Conservation (phyloP, 2,329 filamentous ascomycete species). For the Mollisia scopiformis region DNA sequence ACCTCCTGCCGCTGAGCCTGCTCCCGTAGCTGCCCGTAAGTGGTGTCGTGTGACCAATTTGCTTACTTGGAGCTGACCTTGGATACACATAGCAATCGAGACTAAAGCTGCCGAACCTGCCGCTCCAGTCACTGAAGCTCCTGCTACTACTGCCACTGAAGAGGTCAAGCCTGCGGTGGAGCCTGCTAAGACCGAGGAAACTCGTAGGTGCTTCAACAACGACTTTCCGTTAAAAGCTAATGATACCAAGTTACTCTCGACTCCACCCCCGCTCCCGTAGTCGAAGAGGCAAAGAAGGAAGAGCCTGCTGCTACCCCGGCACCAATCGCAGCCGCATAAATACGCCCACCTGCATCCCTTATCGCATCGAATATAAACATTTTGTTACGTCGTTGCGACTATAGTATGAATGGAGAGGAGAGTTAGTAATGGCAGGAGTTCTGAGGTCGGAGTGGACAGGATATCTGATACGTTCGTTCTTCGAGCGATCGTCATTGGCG, state of each 20-base stretch:
- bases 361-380: constrained; percentile 6
- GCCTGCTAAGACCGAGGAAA: constrained; percentile 23
- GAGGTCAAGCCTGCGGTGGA: constrained; percentile 22
- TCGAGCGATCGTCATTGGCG: constrained; percentile 7
- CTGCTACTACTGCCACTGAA: constrained; percentile 23
- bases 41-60: constrained; percentile 7
- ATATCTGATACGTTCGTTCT: constrained; percentile 22
- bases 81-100: constrained; percentile 15
- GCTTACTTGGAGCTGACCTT: constrained; percentile 20
- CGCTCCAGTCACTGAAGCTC: constrained; percentile 20
- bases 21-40: constrained; percentile 16
- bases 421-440: constrained; percentile 32
- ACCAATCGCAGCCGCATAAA: constrained; percentile 23
- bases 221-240: neutral
- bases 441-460: constrained; percentile 19
- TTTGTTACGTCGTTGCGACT: constrained; percentile 13
- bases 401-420: constrained; percentile 23
- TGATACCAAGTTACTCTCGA: constrained; percentile 4
- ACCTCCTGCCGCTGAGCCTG: constrained; percentile 18
- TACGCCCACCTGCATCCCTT: neutral
- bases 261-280: constrained; percentile 19
- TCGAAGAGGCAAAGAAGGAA: constrained; percentile 20
- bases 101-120: constrained; percentile 20
- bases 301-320: constrained; percentile 18
- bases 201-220: neutral